Evolutionary conservation across 495 filamentous ascomycete genomes (phyloP).

Genomic region (Penicillium silybi): DNA sequence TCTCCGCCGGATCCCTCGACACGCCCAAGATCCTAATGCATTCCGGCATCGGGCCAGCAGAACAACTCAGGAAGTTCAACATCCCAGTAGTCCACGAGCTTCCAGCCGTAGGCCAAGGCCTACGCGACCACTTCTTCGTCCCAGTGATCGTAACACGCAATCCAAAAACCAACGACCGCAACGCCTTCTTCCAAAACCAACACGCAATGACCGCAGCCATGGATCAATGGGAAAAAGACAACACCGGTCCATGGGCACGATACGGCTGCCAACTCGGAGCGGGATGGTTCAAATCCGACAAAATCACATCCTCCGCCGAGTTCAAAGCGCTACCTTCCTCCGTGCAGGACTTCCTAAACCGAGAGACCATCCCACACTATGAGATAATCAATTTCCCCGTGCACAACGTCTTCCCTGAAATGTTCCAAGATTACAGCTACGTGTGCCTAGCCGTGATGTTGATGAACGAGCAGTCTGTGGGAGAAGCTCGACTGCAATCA

Average conservation of each 20-base stretch:
- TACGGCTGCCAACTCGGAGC: conserved; percentile 40
- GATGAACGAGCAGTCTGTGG: conserved; percentile 41
- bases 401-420: conserved; percentile 23
- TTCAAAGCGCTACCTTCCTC: conserved; percentile 40
- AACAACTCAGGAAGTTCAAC: conserved; percentile 15
- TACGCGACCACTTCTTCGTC: conserved; percentile 25
- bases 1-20: conserved; percentile 43
- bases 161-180: conserved; percentile 18
- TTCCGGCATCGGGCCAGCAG: conserved; percentile 35
- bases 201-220: conserved; percentile 32
- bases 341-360: conserved; percentile 36
- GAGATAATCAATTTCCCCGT: conserved; percentile 36
- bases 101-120: conserved; percentile 28
- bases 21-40: conserved; percentile 47
- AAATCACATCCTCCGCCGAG: conserved; percentile 32
- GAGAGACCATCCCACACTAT: conserved; percentile 46
- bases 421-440: conserved; percentile 31
- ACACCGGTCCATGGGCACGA: conserved; percentile 41
- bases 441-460: conserved; percentile 24
- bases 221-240: conserved; percentile 43
- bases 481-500: conserved; percentile 52
- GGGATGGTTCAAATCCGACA: conserved; percentile 53
- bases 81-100: conserved; percentile 24
- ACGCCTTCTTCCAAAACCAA: conserved; percentile 25
- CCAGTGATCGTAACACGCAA: conserved; percentile 18